A percentile compares a stretch with the other conserved stretches of the same genome.
Evolutionary conservation across 139 green algal genomes (phyloP).

Genomic region (Chlorella ohadii): DNA sequence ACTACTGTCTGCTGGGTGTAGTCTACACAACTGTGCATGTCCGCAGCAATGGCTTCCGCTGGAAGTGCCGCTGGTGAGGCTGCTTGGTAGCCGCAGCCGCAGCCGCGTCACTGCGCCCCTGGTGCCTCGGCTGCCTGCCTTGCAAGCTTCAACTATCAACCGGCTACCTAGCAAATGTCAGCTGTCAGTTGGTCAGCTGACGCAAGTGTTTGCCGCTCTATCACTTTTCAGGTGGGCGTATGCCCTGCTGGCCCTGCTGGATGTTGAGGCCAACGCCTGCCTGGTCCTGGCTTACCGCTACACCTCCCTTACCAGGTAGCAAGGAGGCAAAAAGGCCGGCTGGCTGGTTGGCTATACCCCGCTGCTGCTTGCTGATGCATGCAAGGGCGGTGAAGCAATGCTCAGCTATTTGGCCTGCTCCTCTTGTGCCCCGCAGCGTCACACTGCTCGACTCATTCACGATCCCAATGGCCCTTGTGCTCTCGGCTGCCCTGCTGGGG

Average conservation of each 20-base stretch:
- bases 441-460: conserved; percentile 85
- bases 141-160: too few relatives aligned
- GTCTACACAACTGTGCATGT: conserved; percentile 43
- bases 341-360: background rate
- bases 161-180: too few relatives aligned
- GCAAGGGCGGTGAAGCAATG: too few relatives aligned
- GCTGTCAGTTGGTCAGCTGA: too few relatives aligned
- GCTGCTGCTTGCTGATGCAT: background rate
- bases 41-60: background rate
- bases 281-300: conserved; percentile 72
- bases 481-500: conserved; percentile 39
- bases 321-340: background rate
- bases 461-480: conserved; percentile 69
- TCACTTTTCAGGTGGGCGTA: conserved; percentile 48
- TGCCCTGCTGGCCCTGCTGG: conserved; percentile 69
- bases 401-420: too few relatives aligned
- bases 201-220: background rate
- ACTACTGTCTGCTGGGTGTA: conserved; percentile 69
- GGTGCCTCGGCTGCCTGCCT: background rate
- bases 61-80: conserved; percentile 9
- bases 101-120: too few relatives aligned
- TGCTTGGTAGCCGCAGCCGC: background rate
- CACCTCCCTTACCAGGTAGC: conserved; percentile 74
- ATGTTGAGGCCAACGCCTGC: conserved; percentile 79
- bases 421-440: conserved; percentile 47